Base-by-base conservation (phyloP, 1,284 basidiomycete genomes). In the Moniliophthora roreri region DNA sequence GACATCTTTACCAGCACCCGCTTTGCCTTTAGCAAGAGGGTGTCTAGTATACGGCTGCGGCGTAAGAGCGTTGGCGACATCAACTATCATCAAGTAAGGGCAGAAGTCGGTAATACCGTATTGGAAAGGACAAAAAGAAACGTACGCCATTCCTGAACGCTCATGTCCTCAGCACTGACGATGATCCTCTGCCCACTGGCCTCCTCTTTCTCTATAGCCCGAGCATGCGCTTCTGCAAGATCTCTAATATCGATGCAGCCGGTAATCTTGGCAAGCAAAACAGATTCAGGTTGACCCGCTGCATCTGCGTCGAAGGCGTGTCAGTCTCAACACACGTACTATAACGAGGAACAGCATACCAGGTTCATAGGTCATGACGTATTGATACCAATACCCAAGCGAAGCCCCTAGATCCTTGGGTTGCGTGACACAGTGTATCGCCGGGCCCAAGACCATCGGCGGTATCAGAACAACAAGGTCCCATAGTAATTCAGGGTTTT, bases 181-280 rank as follows among this genome's bases (percentile, higher is more conserved):
- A 80, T 71, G 60, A 80, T 80, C 9, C 85, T 70, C 61, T 85
- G 64, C 0, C 77, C 78, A 2, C 73, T 76, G 0, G 82, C 83
- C 20, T 70, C 71, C 3, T 69, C 66, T n/a, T 69, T 69, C 26
- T 74, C 69, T 2, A 85, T 66, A 3, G 81, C 76, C 11, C 68
- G 68, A 23, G 80, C 70, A 60, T 85, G 84, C 2, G 76, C 77
- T 3, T 72, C 66, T 3, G 80, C 81, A 24, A 85, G 70, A 60
- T 84, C 80, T 24, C 82, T 74, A 1, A 87, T 83, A 60, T 88
- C 83, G 48, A 84, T 71, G 67, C 73, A 83, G 18, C 44, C 52
- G 10, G 50, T 66, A 8, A 55, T 56, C n/a, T 49, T 37, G n/a
- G 46, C 34, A 1, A 51, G 56, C 1, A 64, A 38, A 0, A 41